Evolutionary conservation across 257 asterid genomes (phyloP).

Genomic region (Nicotiana tomentosiformis): DNA sequence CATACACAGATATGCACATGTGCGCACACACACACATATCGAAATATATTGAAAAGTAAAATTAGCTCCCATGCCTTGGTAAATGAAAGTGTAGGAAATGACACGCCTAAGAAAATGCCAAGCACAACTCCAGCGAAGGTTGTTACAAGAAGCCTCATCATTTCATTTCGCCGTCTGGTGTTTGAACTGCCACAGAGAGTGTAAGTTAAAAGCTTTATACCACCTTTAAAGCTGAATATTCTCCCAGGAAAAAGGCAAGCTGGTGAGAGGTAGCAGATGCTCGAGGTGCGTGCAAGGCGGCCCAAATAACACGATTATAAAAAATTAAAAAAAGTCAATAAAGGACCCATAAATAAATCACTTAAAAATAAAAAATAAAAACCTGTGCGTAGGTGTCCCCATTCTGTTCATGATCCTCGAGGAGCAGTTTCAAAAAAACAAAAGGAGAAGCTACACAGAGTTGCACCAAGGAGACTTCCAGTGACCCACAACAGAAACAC

Average conservation of each 20-base stretch:
- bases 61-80: conserved; percentile 52
- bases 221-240: not conserved
- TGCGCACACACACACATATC: too few relatives aligned
- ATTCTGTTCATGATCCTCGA: not conserved
- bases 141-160: conserved; percentile 65
- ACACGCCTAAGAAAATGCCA: conserved; percentile 83
- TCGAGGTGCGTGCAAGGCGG: too few relatives aligned
- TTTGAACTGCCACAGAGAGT: conserved; percentile 25
- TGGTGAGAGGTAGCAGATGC: too few relatives aligned
- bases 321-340: not conserved
- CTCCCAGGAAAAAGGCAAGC: not conserved
- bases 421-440: not conserved
- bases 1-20: too few relatives aligned
- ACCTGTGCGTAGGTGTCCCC: conserved; percentile 36
- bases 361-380: not conserved
- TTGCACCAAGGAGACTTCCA: not conserved
- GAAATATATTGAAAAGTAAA: not conserved
- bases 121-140: conserved; percentile 64
- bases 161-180: conserved; percentile 56
- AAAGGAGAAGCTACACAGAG: conserved; percentile 3
- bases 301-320: too few relatives aligned
- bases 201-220: not conserved
- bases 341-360: too few relatives aligned
- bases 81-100: conserved; percentile 59
- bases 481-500: not conserved